These are phyloP conservation scores for Breviolum minutum DNA, from an alignment of 73 alveolate genomes.

Conservation along the genomic window DNA sequence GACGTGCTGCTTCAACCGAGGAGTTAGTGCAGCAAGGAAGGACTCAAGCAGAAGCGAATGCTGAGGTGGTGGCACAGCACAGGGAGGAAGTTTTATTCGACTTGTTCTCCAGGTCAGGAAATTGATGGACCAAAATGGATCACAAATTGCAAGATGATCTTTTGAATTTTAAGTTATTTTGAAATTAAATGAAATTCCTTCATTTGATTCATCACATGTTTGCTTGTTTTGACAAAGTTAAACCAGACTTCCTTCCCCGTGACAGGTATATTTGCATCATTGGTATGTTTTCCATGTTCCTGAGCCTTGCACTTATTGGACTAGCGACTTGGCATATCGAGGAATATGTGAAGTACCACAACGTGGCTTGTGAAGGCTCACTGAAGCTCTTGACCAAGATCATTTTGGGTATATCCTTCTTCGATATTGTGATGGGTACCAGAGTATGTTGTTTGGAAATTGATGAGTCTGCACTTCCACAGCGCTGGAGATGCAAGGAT, in stretches of 20 bases:
- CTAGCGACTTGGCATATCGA: constrained; percentile 53
- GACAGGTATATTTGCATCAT: constrained; percentile 32
- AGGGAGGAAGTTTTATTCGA: constrained; percentile 51
- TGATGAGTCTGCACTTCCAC: constrained; percentile 55
- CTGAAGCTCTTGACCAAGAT: constrained; percentile 58
- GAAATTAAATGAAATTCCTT: too few species aligned
- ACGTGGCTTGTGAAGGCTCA: constrained; percentile 52
- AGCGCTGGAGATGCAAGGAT: constrained; percentile 72
- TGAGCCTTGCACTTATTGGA: constrained; percentile 16
- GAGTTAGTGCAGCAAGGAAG: constrained; percentile 55
- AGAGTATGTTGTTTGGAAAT: constrained; percentile 65
- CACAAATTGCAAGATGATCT: not conserved
- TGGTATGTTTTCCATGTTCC: constrained; percentile 15
- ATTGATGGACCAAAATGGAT: too few species aligned
- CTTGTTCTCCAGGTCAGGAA: constrained; percentile 2
- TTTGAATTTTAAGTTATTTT: not conserved
- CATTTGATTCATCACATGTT: too few species aligned
- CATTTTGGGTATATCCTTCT: constrained; percentile 63
- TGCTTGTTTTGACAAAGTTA: too few species aligned
- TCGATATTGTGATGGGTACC: constrained; percentile 80
- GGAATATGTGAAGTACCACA: constrained; percentile 19
- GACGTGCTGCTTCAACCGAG: not conserved
- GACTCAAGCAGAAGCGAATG: constrained; percentile 57
- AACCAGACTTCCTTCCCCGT: too few species aligned
- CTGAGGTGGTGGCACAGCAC: constrained; percentile 65